Conservation (phyloP, 441 rosid genomes). For the Eruca vesicaria region DNA sequence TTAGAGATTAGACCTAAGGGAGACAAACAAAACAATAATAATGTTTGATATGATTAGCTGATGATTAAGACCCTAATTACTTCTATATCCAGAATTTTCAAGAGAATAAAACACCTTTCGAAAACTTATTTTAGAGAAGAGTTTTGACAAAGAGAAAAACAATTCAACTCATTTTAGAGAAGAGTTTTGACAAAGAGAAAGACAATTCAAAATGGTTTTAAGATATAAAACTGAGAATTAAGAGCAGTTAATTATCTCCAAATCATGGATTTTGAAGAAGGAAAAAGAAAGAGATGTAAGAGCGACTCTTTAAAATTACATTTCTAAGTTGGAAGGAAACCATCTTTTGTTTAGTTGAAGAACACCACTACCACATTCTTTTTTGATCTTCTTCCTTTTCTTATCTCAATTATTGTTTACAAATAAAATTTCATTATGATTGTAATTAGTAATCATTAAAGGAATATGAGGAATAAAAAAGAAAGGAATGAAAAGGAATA, state of each 20-base stretch:
- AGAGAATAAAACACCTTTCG: background rate
- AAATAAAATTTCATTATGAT: too few species aligned
- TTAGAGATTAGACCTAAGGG: background rate
- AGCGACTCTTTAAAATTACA: slow-evolving; percentile 44
- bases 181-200: background rate
- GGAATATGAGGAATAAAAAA: too few species aligned
- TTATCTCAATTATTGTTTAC: too few species aligned
- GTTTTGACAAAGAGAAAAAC: background rate
- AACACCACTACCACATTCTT: slow-evolving; percentile 27
- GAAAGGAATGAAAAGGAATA: too few species aligned
- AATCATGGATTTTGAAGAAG: background rate
- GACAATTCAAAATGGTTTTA: background rate
- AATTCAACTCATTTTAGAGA: background rate
- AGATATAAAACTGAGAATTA: background rate
- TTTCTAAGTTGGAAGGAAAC: slow-evolving; percentile 44
- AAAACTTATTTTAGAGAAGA: background rate
- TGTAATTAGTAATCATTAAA: too few species aligned
- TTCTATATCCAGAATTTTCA: background rate
- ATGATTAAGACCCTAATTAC: background rate
- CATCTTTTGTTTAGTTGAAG: slow-evolving; percentile 18
- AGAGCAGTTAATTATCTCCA: background rate
- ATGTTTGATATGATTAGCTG: background rate
- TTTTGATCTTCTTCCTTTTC: background rate
- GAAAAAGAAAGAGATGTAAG: slow-evolving; percentile 37
- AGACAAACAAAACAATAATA: background rate